Evolutionary conservation across 2,329 filamentous ascomycete genomes (phyloP), one percentile per base, ranked within the genome.

Genomic region (Cladorrhinum sp.): DNA sequence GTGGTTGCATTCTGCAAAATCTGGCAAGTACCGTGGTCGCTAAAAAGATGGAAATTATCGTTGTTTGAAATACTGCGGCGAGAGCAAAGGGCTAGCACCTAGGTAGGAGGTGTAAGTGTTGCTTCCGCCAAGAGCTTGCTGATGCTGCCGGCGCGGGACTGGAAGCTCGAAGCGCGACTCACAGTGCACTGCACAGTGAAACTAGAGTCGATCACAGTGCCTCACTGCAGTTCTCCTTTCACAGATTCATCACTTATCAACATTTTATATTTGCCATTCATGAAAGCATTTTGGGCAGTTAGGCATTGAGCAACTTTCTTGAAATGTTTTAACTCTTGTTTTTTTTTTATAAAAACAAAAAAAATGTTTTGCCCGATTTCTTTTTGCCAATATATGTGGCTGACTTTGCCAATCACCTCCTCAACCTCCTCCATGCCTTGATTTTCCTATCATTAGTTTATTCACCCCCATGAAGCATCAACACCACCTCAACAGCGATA

Each of bases 41-140:
- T 54, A n/a, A 30, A 42, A n/a, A n/a, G n/a, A n/a, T n/a, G n/a
- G n/a, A n/a, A n/a, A n/a, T n/a, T n/a, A n/a, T n/a, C n/a, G 21
- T 58, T n/a, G 30, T 55, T 12, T 46, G n/a, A 39, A 24, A 14
- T 54, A 36, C 16, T 21, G n/a, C 28, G 16, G 36, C 46, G 3
- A 20, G 16, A 39, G 9, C 52, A 16, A 39, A 55, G 12, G 53
- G 18, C 4, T 28, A 28, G 26, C 4, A 28, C 26, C 26, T 4
- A 28, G 42, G n/a, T n/a, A 16, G 20, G 20, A 26, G 53, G 14
- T 55, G 53, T 18, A 46, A n/a, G 53, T 42, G 30, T 39, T 24
- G 51, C 51, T 33, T 36, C 33, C 53, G 53, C 53, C 36, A 21
- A 14, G 51, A 60, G 57, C 54, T 60, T 51, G 39, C 50, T 21